Conservation (phyloP, 345 rosid species). For the Populus davidiana region DNA sequence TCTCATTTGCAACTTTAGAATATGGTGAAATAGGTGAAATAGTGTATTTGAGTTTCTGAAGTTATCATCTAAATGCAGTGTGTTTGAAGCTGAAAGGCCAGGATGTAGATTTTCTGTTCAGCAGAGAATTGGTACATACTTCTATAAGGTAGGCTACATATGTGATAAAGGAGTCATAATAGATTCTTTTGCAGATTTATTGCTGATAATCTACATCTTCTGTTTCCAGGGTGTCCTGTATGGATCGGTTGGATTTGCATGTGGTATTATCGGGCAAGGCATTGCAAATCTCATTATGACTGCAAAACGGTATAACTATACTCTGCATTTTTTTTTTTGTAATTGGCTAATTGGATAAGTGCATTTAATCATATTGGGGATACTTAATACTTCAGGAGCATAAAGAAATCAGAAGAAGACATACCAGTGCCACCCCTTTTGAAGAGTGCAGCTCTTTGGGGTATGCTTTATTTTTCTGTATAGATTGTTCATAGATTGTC, state of each 20-base stretch:
- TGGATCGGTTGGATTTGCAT: slow-evolving; percentile 85
- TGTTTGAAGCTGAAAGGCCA: slow-evolving; percentile 25
- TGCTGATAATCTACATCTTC: background rate
- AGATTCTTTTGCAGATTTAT: too few species aligned
- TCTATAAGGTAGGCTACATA: slow-evolving; percentile 13
- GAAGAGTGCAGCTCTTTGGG: slow-evolving; percentile 95
- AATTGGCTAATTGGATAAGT: too few species aligned
- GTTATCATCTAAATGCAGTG: slow-evolving; percentile 1
- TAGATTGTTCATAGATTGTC: background rate
- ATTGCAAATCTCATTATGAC: slow-evolving; percentile 91
- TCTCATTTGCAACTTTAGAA: background rate
- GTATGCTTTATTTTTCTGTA: slow-evolving; percentile 33
- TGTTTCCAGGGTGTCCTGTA: slow-evolving; percentile 72
- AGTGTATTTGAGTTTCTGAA: background rate
- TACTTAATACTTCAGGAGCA: slow-evolving; percentile 40
- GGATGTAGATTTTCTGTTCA: slow-evolving; percentile 13
- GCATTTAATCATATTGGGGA: background rate
- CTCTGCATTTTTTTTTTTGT: too few species aligned
- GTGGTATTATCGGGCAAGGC: slow-evolving; percentile 92
- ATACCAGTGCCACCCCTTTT: slow-evolving; percentile 84
- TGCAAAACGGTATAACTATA: slow-evolving; percentile 62
- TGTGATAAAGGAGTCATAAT: too few species aligned
- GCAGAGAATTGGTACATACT: slow-evolving; percentile 17
- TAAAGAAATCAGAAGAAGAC: slow-evolving; percentile 78
- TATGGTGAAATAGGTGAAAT: too few species aligned